phyloP scores from a whole-genome alignment of 768 basidiomycete species.

The Trametes elegans region DNA sequence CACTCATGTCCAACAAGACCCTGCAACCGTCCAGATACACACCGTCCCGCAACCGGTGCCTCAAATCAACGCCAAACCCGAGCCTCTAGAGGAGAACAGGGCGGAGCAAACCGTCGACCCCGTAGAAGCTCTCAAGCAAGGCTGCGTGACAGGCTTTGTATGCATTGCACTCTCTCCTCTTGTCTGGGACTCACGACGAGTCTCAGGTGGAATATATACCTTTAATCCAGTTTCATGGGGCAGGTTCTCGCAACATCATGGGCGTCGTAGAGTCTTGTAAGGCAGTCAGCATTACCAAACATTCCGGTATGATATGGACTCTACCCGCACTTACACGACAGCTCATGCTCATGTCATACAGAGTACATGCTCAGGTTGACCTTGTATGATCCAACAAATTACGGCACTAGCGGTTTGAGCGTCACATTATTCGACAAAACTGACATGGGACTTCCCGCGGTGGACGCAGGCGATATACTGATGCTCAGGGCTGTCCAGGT shows the following conservation, averaged over 20 bases:
- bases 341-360: slow-evolving; percentile 29
- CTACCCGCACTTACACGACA: not conserved
- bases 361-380: slow-evolving; percentile 46
- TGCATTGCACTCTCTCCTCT: not conserved
- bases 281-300: not conserved
- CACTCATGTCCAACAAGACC: too few species aligned
- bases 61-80: not conserved
- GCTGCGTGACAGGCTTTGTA: not conserved
- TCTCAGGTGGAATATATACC: slow-evolving; percentile 9
- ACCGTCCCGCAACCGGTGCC: too few species aligned
- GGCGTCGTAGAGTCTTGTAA: slow-evolving; percentile 29
- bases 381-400: slow-evolving; percentile 53
- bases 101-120: not conserved
- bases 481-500: slow-evolving; percentile 21
- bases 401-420: slow-evolving; percentile 34
- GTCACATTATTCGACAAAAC: slow-evolving; percentile 53
- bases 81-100: not conserved
- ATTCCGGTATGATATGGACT: slow-evolving; percentile 2
- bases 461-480: slow-evolving; percentile 44
- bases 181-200: not conserved
- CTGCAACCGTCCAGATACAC: too few species aligned
- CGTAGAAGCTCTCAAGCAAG: not conserved
- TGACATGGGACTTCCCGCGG: slow-evolving; percentile 49
- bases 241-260: slow-evolving; percentile 29
- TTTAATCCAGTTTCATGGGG: not conserved